Evolutionary conservation across 495 filamentous ascomycete species (phyloP).

Genomic region (Neurospora sp.): DNA sequence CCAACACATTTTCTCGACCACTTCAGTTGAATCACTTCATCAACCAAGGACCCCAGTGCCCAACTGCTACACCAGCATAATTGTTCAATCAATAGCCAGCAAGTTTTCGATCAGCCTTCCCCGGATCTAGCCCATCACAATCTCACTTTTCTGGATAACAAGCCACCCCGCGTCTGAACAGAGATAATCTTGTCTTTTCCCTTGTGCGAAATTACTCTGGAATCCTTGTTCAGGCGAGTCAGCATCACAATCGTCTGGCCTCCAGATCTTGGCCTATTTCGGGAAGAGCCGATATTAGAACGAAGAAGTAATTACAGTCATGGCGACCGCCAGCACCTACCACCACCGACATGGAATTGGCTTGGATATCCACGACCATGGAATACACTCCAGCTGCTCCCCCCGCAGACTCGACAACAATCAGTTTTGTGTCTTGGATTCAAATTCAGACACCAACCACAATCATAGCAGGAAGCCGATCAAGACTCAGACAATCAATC

Average conservation of each 20-base stretch:
- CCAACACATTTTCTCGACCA: neutral
- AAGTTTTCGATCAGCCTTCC: constrained; percentile 17
- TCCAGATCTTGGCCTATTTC: constrained; percentile 16
- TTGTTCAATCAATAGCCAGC: constrained; percentile 16
- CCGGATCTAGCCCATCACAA: constrained; percentile 4
- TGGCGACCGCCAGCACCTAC: constrained; percentile 14
- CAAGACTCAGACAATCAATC: neutral
- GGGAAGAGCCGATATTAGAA: constrained; percentile 1
- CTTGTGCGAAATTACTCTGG: neutral
- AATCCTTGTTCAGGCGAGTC: neutral
- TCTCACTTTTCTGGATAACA: neutral
- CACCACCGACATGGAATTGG: constrained; percentile 5
- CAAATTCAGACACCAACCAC: neutral
- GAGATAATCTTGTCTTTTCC: neutral
- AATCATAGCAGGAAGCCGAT: neutral
- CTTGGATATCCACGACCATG: constrained; percentile 12
- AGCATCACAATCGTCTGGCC: neutral
- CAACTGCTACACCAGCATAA: constrained; percentile 21
- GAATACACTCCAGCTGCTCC: constrained; percentile 5
- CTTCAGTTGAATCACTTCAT: neutral
- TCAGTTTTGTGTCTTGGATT: constrained; percentile 2
- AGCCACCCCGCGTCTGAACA: neutral
- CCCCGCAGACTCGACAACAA: constrained; percentile 12
- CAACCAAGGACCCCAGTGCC: neutral
- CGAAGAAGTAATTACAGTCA: constrained; percentile 14